Evolutionary conservation across 1,284 basidiomycete species (phyloP).

Genomic region (Microstroma glucosiphilum): DNA sequence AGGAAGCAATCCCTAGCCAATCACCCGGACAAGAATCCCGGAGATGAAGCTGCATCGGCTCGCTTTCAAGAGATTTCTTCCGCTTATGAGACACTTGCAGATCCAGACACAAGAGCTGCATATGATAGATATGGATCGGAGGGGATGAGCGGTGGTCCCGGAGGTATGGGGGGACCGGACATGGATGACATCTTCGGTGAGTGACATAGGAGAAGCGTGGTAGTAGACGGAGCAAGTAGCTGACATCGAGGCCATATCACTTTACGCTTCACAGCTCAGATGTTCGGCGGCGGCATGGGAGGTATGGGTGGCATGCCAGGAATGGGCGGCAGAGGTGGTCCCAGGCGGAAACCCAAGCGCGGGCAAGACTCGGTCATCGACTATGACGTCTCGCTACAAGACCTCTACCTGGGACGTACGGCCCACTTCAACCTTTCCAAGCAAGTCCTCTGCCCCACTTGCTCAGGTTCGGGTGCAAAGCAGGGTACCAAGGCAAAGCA

Average conservation of each 20-base stretch:
- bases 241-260: not conserved
- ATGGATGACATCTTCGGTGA: conserved; percentile 43
- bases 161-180: conserved; percentile 25
- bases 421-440: conserved; percentile 85
- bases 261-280: conserved; percentile 8
- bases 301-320: conserved; percentile 27
- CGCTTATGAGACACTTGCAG: conserved; percentile 45
- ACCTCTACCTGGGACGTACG: conserved; percentile 83
- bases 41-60: conserved; percentile 33
- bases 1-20: conserved; percentile 38
- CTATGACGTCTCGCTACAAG: conserved; percentile 81
- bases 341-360: conserved; percentile 51
- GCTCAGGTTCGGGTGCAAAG: conserved; percentile 80
- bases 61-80: conserved; percentile 46
- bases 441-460: conserved; percentile 69
- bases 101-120: conserved; percentile 33
- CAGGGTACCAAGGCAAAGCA: conserved; percentile 71
- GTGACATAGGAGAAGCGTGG: too few species aligned
- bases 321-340: conserved; percentile 26
- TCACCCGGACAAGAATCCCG: conserved; percentile 47
- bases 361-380: conserved; percentile 56
- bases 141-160: conserved; percentile 18
- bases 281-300: conserved; percentile 32
- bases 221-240: too few species aligned
- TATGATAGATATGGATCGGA: conserved; percentile 46